Conservation (phyloP, 2,329 filamentous ascomycete species). For the Arthroderma uncinatum region DNA sequence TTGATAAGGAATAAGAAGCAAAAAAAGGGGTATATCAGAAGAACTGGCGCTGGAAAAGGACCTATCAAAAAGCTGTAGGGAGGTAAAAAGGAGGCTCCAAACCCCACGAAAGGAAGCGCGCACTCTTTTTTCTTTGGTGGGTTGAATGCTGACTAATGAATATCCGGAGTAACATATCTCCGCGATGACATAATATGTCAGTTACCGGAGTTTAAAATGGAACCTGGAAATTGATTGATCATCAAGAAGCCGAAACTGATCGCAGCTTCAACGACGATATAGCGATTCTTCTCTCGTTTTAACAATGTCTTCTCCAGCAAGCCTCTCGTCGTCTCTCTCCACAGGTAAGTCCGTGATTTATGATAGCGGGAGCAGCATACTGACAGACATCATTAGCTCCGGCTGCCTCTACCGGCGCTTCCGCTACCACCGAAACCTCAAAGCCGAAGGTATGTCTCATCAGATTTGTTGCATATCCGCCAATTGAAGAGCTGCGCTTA, state of each 20-base stretch:
- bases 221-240: not conserved
- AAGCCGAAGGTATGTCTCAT: conserved; percentile 1
- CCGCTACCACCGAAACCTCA: not conserved
- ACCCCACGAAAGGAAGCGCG: not conserved
- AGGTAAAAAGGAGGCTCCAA: conserved; percentile 22
- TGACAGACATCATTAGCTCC: not conserved
- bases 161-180: not conserved
- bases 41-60: not conserved
- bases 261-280: not conserved
- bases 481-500: not conserved
- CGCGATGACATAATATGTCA: not conserved
- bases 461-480: not conserved
- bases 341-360: not conserved
- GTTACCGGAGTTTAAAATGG: not conserved
- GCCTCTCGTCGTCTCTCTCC: not conserved
- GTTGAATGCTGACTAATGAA: not conserved
- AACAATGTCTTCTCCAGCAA: not conserved
- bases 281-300: not conserved
- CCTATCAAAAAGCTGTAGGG: not conserved
- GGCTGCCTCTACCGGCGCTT: not conserved
- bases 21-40: not conserved
- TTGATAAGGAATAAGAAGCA: not conserved
- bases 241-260: not conserved
- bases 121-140: not conserved
- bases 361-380: not conserved